phyloP scores from a whole-genome alignment of 2,329 filamentous ascomycete species.

The Colletotrichum cereale region DNA sequence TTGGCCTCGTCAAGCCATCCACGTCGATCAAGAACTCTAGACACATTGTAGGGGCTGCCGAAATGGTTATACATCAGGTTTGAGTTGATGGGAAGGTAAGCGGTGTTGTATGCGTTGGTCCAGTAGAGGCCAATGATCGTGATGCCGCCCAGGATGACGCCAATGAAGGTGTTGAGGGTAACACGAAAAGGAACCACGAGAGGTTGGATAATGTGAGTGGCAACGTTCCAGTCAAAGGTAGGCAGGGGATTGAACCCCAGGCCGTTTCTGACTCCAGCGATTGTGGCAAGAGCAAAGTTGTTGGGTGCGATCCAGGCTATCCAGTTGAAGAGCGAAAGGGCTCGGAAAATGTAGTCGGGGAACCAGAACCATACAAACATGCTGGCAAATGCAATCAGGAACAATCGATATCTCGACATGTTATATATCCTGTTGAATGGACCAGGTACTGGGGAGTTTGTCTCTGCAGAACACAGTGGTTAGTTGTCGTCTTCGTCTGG shows the following conservation, averaged over 20 bases:
- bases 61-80: slow-evolving; percentile 56
- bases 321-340: slow-evolving; percentile 61
- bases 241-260: slow-evolving; percentile 54
- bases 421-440: slow-evolving; percentile 50
- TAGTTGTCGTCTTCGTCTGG: not conserved
- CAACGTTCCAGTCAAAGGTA: slow-evolving; percentile 57
- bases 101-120: slow-evolving; percentile 51
- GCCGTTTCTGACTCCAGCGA: slow-evolving; percentile 53
- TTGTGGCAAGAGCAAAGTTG: slow-evolving; percentile 50
- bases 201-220: slow-evolving; percentile 46
- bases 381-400: slow-evolving; percentile 53
- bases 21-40: slow-evolving; percentile 47
- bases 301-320: slow-evolving; percentile 62
- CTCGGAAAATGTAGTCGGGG: slow-evolving; percentile 62
- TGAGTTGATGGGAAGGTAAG: slow-evolving; percentile 56
- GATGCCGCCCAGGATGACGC: slow-evolving; percentile 47
- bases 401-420: slow-evolving; percentile 57
- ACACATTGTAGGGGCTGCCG: slow-evolving; percentile 53
- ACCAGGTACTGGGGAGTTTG: slow-evolving; percentile 44
- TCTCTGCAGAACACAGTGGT: slow-evolving; percentile 34
- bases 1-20: slow-evolving; percentile 52
- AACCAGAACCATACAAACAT: slow-evolving; percentile 68
- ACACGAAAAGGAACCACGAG: slow-evolving; percentile 49
- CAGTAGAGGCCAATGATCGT: slow-evolving; percentile 49
- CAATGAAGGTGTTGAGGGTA: slow-evolving; percentile 48